Conservation (phyloP, 2,329 filamentous ascomycete species). For the Clarireedia paspali region DNA sequence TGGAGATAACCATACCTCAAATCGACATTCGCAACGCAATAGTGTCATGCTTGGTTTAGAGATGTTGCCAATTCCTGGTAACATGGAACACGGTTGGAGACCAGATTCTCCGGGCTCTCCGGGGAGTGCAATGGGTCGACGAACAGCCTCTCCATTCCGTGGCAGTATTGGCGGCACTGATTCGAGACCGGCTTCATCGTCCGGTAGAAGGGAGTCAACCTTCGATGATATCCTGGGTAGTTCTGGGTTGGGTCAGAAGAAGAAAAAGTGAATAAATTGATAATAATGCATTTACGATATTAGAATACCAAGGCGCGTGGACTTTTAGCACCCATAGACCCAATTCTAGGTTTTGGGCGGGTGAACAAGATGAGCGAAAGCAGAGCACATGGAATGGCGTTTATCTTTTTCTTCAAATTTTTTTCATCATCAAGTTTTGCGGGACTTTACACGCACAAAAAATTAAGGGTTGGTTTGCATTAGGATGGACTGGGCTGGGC, state of each 20-base stretch:
- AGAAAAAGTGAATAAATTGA: constrained; percentile 10
- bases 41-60: constrained; percentile 26
- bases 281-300: too few relatives aligned
- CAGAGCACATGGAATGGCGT: background rate
- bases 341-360: background rate
- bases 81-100: background rate
- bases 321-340: too few relatives aligned
- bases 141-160: background rate
- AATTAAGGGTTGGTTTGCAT: too few relatives aligned
- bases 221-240: constrained; percentile 43
- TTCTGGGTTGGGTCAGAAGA: constrained; percentile 31
- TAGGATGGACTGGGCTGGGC: too few relatives aligned
- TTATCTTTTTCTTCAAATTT: too few relatives aligned
- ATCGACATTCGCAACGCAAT: constrained; percentile 17
- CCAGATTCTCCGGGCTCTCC: background rate
- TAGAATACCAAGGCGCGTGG: too few relatives aligned
- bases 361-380: background rate
- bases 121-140: background rate
- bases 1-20: background rate
- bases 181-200: background rate
- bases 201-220: constrained; percentile 25
- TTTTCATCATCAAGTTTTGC: too few relatives aligned
- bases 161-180: background rate
- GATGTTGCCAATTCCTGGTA: constrained; percentile 20
- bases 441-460: too few relatives aligned